Evolutionary conservation across 1,284 basidiomycete species (phyloP), one percentile per base, ranked within the genome.

Genomic region (Pascua guehoae): DNA sequence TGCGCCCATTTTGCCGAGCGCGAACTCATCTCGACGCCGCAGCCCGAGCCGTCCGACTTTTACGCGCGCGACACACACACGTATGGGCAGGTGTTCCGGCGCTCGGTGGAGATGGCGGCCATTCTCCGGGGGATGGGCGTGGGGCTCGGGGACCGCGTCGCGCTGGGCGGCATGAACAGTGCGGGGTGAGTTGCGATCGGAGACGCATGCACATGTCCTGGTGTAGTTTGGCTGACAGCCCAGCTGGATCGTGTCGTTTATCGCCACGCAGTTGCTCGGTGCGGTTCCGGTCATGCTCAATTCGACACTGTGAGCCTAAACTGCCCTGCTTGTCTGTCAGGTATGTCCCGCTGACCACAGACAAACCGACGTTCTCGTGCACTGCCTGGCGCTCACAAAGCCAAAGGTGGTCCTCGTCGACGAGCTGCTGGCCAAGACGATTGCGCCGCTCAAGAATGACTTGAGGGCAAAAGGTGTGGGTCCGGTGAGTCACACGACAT

Each of bases 191-290:
- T 53, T 11, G 39, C n/a, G n/a, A n/a, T n/a, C n/a, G n/a, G n/a
- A n/a, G n/a, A n/a, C n/a, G n/a, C n/a, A n/a, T n/a, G n/a, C n/a
- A n/a, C 68, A 66, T 53, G 61, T 72, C 47, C 65, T 70, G 15
- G 24, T 4, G 24, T 32, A 32, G 72, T 32, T 32, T 32, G 7
- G 24, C 24, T 32, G 24, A 41, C 39, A 9, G 38, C 47, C 37
- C 54, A 16, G 71, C 16, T 74, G 71, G 69, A 58, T 73, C n/a
- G 58, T 69, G 2, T 36, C 64, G 1, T 74, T 69, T 47, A 47
- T 69, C 8, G 72, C 72, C 2, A 55, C 51, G 1, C 69, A 74
- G 24, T 58, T 74, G 17, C 64, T 74, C 42, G 72, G 70, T 12
- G 72, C 65, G 0, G 61, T 73, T 4, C 52, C 66, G 0, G 66